These are phyloP conservation scores for Lyophyllum decastes DNA, from an alignment of 768 basidiomycete genomes.

Conservation along the genomic window DNA sequence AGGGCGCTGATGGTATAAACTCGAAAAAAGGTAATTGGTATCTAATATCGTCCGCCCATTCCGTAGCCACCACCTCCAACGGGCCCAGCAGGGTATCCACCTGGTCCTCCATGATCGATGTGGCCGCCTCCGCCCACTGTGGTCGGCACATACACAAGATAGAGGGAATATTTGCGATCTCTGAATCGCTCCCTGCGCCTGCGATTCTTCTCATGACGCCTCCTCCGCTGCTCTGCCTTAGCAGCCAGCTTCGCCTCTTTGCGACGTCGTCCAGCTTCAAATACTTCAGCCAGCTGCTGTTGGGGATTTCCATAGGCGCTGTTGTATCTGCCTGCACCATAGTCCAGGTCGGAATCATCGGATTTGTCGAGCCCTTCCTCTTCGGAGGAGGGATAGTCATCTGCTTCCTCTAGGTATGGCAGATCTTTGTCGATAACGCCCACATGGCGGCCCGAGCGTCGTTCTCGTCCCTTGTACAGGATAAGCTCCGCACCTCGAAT, in stretches of 20 bases:
- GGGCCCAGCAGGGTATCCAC: constrained; percentile 17
- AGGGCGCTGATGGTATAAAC: background rate
- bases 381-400: constrained; percentile 42
- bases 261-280: constrained; percentile 53
- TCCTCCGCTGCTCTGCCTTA: constrained; percentile 61
- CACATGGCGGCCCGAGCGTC: constrained; percentile 64
- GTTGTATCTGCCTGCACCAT: constrained; percentile 35
- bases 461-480: constrained; percentile 78
- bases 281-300: constrained; percentile 38
- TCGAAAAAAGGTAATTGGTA: background rate
- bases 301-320: constrained; percentile 42
- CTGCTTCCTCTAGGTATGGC: constrained; percentile 46
- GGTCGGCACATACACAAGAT: constrained; percentile 51
- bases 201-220: constrained; percentile 64
- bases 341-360: constrained; percentile 42
- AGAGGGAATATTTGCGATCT: constrained; percentile 65
- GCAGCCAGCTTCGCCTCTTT: constrained; percentile 39
- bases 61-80: constrained; percentile 12
- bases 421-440: constrained; percentile 59
- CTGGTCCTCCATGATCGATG: constrained; percentile 16
- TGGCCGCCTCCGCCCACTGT: constrained; percentile 23
- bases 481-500: constrained; percentile 76
- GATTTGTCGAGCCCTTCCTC: constrained; percentile 28
- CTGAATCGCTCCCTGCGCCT: constrained; percentile 58
- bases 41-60: constrained; percentile 15